Evolutionary conservation across 495 filamentous ascomycete species (phyloP).

Genomic region (Talaromyces adpressus): DNA sequence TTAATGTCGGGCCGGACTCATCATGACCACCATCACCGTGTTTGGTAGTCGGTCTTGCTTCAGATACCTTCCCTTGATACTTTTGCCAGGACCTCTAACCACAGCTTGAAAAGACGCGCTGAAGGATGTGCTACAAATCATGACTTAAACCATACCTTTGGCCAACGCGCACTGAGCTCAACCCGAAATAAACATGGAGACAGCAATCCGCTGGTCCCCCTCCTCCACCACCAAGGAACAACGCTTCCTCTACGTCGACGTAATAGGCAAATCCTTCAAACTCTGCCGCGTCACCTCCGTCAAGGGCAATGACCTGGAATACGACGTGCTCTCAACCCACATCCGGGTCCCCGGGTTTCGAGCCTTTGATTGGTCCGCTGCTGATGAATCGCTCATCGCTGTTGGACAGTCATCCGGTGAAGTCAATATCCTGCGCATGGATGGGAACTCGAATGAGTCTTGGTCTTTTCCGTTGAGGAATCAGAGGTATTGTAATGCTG

Average conservation of each 20-base stretch:
- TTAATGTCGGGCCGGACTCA: neutral
- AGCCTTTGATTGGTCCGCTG: slow-evolving; percentile 92
- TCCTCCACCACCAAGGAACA: slow-evolving; percentile 57
- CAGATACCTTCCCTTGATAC: too few relatives aligned
- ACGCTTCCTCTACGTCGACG: slow-evolving; percentile 78
- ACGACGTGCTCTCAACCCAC: slow-evolving; percentile 62
- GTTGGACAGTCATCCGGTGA: slow-evolving; percentile 81
- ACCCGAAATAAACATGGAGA: slow-evolving; percentile 42
- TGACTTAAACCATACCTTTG: neutral
- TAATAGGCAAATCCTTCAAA: slow-evolving; percentile 69
- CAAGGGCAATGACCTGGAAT: slow-evolving; percentile 52
- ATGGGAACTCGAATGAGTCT: slow-evolving; percentile 54
- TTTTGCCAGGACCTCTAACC: neutral
- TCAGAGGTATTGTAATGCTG: slow-evolving; percentile 81
- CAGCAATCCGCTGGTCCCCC: slow-evolving; percentile 83
- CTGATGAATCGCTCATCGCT: slow-evolving; percentile 67
- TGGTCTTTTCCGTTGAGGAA: slow-evolving; percentile 75
- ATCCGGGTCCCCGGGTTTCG: slow-evolving; percentile 78
- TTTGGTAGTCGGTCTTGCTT: neutral
- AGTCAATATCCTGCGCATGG: slow-evolving; percentile 71
- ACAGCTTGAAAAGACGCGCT: neutral
- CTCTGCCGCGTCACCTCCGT: slow-evolving; percentile 66
- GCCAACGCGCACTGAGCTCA: neutral
- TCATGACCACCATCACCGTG: slow-evolving; percentile 3
- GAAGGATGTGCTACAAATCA: neutral